These are phyloP conservation scores for Friedmanniomyces simplex DNA, from an alignment of 495 filamentous ascomycete genomes.

Conservation along the genomic window DNA sequence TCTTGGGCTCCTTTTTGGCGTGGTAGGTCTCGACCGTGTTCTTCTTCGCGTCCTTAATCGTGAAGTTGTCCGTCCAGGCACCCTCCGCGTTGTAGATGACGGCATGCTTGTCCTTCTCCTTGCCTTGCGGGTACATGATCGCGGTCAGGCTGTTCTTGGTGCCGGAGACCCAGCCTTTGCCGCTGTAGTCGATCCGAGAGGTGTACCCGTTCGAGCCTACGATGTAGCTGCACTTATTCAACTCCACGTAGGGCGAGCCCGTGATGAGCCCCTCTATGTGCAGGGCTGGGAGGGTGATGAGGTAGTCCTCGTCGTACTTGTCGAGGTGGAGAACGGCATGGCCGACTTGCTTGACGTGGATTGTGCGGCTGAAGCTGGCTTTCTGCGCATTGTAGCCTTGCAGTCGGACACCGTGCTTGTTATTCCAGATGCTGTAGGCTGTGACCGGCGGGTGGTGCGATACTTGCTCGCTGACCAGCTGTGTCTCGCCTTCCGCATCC, in stretches of 20 bases:
- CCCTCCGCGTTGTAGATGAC: conserved; percentile 77
- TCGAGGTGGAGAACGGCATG: conserved; percentile 79
- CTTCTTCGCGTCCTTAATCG: conserved; percentile 62
- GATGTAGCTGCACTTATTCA: conserved; percentile 74
- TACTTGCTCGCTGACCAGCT: conserved; percentile 67
- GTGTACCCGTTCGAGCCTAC: conserved; percentile 75
- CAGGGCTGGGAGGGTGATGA: conserved; percentile 85
- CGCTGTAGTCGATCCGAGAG: conserved; percentile 85
- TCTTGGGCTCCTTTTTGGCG: conserved; percentile 48
- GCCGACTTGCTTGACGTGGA: conserved; percentile 92
- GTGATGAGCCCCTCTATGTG: conserved; percentile 93
- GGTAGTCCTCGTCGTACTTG: conserved; percentile 58
- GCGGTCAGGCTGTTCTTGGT: conserved; percentile 92
- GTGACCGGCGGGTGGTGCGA: conserved; percentile 96
- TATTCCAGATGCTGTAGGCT: conserved; percentile 83
- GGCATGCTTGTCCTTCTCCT: conserved; percentile 61
- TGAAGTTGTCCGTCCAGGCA: conserved; percentile 82
- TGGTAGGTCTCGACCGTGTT: conserved; percentile 60
- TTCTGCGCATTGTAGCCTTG: conserved; percentile 98
- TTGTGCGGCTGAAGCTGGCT: conserved; percentile 82
- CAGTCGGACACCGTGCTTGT: conserved; percentile 69
- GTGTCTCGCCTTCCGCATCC: conserved; percentile 55
- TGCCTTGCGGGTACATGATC: conserved; percentile 59
- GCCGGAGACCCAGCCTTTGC: conserved; percentile 85
- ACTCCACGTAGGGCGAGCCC: conserved; percentile 81